These are phyloP conservation scores for Triticum dicoccoides DNA, from an alignment of 176 grass and related monocot species.

Conservation along the genomic window DNA sequence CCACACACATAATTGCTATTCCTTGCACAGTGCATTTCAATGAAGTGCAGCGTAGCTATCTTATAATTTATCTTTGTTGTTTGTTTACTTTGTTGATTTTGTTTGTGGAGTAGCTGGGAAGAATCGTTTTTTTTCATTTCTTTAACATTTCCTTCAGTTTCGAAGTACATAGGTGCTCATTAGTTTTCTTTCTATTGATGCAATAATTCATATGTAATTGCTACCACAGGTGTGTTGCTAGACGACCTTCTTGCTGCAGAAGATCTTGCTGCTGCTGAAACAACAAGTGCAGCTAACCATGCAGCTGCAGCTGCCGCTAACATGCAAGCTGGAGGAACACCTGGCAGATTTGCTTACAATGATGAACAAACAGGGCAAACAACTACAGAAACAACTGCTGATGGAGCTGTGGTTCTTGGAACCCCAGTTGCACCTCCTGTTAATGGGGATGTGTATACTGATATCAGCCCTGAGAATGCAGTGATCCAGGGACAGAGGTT, in stretches of 20 bases:
- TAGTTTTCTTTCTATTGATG: slow-evolving; percentile 11
- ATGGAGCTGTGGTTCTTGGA: slow-evolving; percentile 86
- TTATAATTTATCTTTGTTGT: neutral
- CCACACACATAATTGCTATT: neutral
- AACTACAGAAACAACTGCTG: slow-evolving; percentile 51
- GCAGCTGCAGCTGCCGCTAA: slow-evolving; percentile 61
- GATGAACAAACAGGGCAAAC: slow-evolving; percentile 67
- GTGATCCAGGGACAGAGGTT: slow-evolving; percentile 87
- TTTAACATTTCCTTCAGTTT: neutral
- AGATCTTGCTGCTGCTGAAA: slow-evolving; percentile 91
- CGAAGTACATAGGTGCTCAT: neutral
- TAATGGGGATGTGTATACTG: slow-evolving; percentile 80
- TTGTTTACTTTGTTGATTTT: slow-evolving; percentile 17
- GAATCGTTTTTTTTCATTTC: neutral
- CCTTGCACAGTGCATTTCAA: slow-evolving; percentile 8
- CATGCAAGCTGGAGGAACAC: slow-evolving; percentile 58
- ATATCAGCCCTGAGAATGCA: slow-evolving; percentile 96
- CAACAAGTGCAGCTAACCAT: slow-evolving; percentile 79
- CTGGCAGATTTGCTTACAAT: slow-evolving; percentile 54
- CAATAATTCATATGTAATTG: neutral
- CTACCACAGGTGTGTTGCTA: slow-evolving; percentile 71
- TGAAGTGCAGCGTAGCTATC: neutral
- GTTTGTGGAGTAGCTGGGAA: neutral
- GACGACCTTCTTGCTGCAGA: slow-evolving; percentile 96
- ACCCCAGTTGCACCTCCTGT: slow-evolving; percentile 88